Conservation (phyloP, 2,329 filamentous ascomycete genomes). For the Trichoderma koningiopsis region DNA sequence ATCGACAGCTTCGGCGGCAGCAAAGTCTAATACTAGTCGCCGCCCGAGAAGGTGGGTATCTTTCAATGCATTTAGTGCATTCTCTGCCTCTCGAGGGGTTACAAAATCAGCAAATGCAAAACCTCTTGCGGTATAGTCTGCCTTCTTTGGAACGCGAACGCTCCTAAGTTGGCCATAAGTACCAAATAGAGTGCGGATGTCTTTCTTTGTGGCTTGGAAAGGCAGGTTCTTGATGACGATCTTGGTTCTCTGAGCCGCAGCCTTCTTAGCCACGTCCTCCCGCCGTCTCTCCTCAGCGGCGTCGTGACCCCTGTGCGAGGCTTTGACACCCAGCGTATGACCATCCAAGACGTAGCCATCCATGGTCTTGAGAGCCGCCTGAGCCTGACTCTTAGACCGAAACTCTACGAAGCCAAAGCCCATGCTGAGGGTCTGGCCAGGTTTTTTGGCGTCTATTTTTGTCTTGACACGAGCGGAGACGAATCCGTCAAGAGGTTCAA, state of each 20-base stretch:
- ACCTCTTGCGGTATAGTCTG: constrained; percentile 82
- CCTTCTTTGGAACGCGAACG: constrained; percentile 92
- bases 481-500: constrained; percentile 83
- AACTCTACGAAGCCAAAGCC: constrained; percentile 97
- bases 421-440: constrained; percentile 89
- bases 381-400: constrained; percentile 72
- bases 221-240: constrained; percentile 98
- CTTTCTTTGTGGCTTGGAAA: constrained; percentile 93
- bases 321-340: constrained; percentile 81
- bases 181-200: constrained; percentile 81
- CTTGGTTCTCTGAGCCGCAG: constrained; percentile 77
- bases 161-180: constrained; percentile 91
- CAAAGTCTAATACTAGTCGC: constrained; percentile 87
- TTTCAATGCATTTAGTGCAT: constrained; percentile 85
- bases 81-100: constrained; percentile 83
- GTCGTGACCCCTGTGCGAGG: constrained; percentile 84
- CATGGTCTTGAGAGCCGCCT: constrained; percentile 81
- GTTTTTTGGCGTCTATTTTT: constrained; percentile 87
- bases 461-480: constrained; percentile 89
- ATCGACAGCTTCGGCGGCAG: constrained; percentile 83
- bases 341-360: constrained; percentile 85
- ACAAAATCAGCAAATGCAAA: constrained; percentile 98
- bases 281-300: constrained; percentile 83
- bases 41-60: constrained; percentile 93
- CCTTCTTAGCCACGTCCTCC: constrained; percentile 81